These are phyloP conservation scores for Collybia sp. DNA, from an alignment of 768 basidiomycete species.

Conservation along the genomic window DNA sequence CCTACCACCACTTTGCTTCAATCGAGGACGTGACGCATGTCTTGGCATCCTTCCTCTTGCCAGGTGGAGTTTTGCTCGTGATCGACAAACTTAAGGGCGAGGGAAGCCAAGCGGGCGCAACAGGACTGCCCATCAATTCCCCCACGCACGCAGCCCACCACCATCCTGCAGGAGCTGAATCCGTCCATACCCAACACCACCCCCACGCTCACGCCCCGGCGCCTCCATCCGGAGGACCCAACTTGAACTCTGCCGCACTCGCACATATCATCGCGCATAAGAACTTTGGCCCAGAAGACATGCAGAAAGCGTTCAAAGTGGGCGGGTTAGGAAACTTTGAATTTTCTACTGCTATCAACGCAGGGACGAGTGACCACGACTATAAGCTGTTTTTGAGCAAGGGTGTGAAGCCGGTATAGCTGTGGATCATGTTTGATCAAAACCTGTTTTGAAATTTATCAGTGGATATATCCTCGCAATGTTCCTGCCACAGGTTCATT, in stretches of 20 bases:
- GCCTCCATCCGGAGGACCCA: no score
- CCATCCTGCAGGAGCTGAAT: no score
- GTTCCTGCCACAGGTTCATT: no score
- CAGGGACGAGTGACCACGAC: conserved; percentile 22
- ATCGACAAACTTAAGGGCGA: conserved; percentile 34
- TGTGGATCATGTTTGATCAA: no score
- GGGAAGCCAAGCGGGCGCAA: background rate
- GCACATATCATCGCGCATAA: conserved; percentile 46
- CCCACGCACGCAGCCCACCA: background rate
- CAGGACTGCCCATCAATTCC: background rate
- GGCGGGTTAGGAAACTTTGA: conserved; percentile 46
- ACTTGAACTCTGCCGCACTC: conserved; percentile 25
- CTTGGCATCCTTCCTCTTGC: conserved; percentile 56
- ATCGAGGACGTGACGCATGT: conserved; percentile 46
- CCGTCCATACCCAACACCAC: no score
- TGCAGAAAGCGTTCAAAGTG: conserved; percentile 43
- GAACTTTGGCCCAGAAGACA: conserved; percentile 40
- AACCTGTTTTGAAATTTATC: no score
- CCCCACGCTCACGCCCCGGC: no score
- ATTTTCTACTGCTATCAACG: conserved; percentile 29
- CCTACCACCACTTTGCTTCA: conserved; percentile 64
- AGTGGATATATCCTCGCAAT: no score
- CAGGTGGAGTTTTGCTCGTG: conserved; percentile 56
- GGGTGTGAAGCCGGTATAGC: conserved; percentile 32
- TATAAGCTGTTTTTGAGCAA: conserved; percentile 51